These are phyloP conservation scores for Guyanaporus albipodus DNA, from an alignment of 768 basidiomycete genomes.

Conservation along the genomic window DNA sequence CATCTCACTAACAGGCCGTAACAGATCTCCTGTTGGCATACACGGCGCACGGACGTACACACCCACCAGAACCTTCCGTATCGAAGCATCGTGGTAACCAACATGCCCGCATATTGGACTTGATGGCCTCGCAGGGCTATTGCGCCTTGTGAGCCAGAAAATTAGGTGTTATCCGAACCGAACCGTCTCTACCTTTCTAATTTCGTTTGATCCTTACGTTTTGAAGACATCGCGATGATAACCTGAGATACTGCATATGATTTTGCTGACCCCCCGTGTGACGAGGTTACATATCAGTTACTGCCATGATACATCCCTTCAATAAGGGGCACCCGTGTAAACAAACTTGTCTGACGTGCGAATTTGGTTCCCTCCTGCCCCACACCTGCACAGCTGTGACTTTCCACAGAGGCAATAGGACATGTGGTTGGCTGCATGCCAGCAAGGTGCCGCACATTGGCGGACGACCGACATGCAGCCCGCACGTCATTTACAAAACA, in stretches of 20 bases:
- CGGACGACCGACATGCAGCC: slow-evolving; percentile 5
- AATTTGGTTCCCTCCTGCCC: slow-evolving; percentile 12
- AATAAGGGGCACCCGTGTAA: not conserved
- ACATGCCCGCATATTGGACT: slow-evolving; percentile 1
- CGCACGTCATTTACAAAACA: not conserved
- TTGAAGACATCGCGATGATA: not conserved
- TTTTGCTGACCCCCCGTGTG: not conserved
- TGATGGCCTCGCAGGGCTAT: slow-evolving; percentile 1
- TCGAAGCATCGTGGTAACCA: slow-evolving; percentile 9
- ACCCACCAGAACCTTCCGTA: not conserved
- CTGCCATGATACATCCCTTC: not conserved
- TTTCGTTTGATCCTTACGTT: slow-evolving; percentile 7
- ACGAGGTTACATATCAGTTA: slow-evolving; percentile 1
- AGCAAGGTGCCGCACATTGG: not conserved
- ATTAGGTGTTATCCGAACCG: not conserved
- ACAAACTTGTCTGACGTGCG: slow-evolving; percentile 8
- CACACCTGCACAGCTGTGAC: slow-evolving; percentile 14
- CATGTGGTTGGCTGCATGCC: not conserved
- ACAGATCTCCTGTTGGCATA: not conserved
- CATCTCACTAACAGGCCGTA: slow-evolving; percentile 1
- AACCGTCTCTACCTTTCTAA: not conserved
- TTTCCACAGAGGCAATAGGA: slow-evolving; percentile 1
- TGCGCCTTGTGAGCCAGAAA: not conserved
- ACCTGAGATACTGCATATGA: not conserved
- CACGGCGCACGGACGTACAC: not conserved